These are phyloP conservation scores for Termitomyces sp. DNA, from an alignment of 768 basidiomycete species.

Conservation along the genomic window DNA sequence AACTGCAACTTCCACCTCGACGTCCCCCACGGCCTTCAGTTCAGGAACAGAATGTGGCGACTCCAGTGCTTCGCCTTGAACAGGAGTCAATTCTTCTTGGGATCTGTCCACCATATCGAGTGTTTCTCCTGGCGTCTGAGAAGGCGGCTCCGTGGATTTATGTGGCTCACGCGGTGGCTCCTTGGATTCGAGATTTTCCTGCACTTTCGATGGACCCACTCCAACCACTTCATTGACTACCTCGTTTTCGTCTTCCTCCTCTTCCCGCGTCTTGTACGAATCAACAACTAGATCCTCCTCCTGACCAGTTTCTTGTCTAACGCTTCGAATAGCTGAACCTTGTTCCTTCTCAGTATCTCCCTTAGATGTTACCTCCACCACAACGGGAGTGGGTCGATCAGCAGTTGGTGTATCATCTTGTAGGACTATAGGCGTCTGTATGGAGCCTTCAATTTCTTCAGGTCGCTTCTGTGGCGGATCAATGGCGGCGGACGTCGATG, in stretches of 20 bases:
- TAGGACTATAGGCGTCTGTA: not conserved
- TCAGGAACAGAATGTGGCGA: not conserved
- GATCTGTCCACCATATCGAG: not conserved
- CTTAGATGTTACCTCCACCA: not conserved
- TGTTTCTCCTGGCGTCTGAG: not conserved
- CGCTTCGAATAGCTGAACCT: not conserved
- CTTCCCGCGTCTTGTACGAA: slow-evolving; percentile 11
- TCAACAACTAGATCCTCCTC: not conserved
- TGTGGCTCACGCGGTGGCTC: not conserved
- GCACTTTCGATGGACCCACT: slow-evolving; percentile 1
- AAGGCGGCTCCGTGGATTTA: not conserved
- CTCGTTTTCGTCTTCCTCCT: slow-evolving; percentile 15
- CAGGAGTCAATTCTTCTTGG: not conserved
- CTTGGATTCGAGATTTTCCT: not conserved
- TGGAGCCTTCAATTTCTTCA: not conserved
- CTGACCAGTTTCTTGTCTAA: slow-evolving; percentile 4
- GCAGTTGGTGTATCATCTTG: not conserved
- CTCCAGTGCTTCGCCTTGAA: not conserved
- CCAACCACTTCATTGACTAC: slow-evolving; percentile 6
- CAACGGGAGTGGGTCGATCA: not conserved
- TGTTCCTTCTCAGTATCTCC: not conserved
- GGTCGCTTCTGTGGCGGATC: not conserved
- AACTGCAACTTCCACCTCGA: slow-evolving; percentile 12
- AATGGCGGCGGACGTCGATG: not conserved
- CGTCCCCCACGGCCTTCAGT: slow-evolving; percentile 2